These are phyloP conservation scores for Dalechampia spathulata DNA, from an alignment of 441 rosid genomes.

Conservation along the genomic window DNA sequence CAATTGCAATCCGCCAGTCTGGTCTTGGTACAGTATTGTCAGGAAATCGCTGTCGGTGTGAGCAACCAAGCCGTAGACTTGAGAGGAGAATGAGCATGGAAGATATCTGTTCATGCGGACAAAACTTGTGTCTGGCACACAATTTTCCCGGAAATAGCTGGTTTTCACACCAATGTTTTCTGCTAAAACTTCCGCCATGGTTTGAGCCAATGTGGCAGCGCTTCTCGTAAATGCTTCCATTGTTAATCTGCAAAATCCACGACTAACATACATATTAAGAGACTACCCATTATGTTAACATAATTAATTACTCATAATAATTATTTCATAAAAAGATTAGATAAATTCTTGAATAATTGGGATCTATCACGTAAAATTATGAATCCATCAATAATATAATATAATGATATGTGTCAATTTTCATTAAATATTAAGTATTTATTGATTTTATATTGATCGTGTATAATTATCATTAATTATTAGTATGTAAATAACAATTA, in stretches of 20 bases:
- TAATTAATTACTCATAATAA: too few relatives aligned
- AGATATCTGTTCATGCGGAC: constrained; percentile 51
- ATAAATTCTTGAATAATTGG: too few relatives aligned
- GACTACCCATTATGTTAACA: too few relatives aligned
- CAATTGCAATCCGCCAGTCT: constrained; percentile 48
- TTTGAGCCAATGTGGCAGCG: constrained; percentile 27
- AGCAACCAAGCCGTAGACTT: constrained; percentile 39
- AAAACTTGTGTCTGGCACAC: constrained; percentile 34
- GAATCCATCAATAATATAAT: too few relatives aligned
- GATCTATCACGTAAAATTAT: too few relatives aligned
- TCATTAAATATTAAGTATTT: too few relatives aligned
- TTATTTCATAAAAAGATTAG: too few relatives aligned
- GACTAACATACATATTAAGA: too few relatives aligned
- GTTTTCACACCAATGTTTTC: constrained; percentile 23
- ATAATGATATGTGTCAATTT: too few relatives aligned
- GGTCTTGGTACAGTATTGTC: constrained; percentile 45
- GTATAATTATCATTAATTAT: too few relatives aligned
- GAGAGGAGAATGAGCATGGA: constrained; percentile 30
- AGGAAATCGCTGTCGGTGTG: constrained; percentile 57
- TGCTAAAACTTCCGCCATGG: constrained; percentile 30
- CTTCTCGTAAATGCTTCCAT: constrained; percentile 24
- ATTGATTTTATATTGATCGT: too few relatives aligned
- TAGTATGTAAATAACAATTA: too few relatives aligned
- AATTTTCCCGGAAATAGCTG: constrained; percentile 20
- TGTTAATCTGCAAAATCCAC: constrained; percentile 22